A percentile compares a stretch with the other conserved stretches of the same genome.
Evolutionary conservation across 23 red algal species (phyloP).

Genomic region (Cyanidium caldarium): DNA sequence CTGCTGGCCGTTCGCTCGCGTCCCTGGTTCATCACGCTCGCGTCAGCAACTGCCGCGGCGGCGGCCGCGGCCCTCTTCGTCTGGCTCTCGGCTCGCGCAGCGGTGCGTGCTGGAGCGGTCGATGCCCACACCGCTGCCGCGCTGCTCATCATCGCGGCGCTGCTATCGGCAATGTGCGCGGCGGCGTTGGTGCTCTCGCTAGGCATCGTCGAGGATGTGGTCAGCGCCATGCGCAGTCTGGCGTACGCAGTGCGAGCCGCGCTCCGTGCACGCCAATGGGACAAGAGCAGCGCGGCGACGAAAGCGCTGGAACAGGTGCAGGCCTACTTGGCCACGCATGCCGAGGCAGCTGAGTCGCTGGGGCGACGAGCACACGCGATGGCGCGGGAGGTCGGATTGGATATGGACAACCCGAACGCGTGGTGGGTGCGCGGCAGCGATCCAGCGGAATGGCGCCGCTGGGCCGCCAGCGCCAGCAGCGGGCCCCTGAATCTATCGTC

Average conservation of each 20-base stretch:
- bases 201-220: neutral
- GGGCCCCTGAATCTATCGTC: too few species aligned
- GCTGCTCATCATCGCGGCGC: neutral
- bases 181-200: neutral
- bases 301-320: constrained; percentile 4
- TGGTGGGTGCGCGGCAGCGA: neutral
- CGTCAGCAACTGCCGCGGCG: too few species aligned
- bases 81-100: too few species aligned
- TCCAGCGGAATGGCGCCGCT: neutral
- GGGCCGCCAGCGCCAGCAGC: too few species aligned
- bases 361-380: neutral
- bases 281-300: neutral
- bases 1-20: too few species aligned
- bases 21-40: too few species aligned
- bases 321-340: neutral
- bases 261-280: neutral
- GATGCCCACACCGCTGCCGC: too few species aligned
- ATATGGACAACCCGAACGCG: neutral
- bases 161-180: too few species aligned
- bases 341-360: neutral
- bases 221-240: neutral
- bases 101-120: too few species aligned
- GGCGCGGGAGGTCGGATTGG: neutral
- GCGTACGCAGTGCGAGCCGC: neutral
- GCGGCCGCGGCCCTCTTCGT: too few species aligned